A percentile compares a stretch with the other conserved stretches of the same genome.
Conservation (phyloP, 352 stramenopile genomes). For the Phytophthora aleatoria region DNA sequence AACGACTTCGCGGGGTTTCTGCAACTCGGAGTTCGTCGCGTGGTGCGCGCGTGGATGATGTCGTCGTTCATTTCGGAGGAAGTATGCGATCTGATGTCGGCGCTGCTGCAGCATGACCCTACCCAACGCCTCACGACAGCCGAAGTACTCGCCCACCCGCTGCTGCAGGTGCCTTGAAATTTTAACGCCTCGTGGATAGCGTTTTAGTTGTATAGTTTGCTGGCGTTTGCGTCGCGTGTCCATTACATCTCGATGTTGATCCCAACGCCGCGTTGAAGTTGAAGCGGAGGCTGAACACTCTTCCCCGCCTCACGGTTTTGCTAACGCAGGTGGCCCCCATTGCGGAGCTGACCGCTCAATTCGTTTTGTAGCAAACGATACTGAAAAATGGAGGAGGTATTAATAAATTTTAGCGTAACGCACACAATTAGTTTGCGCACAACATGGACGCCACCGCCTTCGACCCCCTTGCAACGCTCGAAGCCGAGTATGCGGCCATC, state of each 20-base stretch:
- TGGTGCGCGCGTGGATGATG: constrained; percentile 59
- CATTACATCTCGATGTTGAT: no score
- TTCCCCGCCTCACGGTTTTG: no score
- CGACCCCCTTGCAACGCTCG: constrained; percentile 58
- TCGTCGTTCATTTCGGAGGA: constrained; percentile 23
- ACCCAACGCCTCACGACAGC: not conserved
- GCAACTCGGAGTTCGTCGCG: constrained; percentile 45
- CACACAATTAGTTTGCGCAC: not conserved
- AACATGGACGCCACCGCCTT: not conserved
- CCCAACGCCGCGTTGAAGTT: no score
- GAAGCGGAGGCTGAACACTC: no score
- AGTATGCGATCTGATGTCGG: constrained; percentile 32
- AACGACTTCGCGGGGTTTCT: constrained; percentile 34
- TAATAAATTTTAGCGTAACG: not conserved
- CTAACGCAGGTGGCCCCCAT: no score
- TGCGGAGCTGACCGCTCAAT: no score
- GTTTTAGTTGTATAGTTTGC: no score
- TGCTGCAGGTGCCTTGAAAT: not conserved
- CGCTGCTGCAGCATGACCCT: constrained; percentile 27
- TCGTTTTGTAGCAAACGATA: no score
- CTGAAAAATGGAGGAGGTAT: no score
- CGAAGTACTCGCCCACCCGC: not conserved
- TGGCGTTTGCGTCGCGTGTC: no score
- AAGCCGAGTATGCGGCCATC: constrained; percentile 69
- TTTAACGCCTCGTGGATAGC: no score